A percentile compares a stretch with the other conserved stretches of the same genome.
Conservation (phyloP, 768 basidiomycete genomes). For the Thelephora aurantiotincta region DNA sequence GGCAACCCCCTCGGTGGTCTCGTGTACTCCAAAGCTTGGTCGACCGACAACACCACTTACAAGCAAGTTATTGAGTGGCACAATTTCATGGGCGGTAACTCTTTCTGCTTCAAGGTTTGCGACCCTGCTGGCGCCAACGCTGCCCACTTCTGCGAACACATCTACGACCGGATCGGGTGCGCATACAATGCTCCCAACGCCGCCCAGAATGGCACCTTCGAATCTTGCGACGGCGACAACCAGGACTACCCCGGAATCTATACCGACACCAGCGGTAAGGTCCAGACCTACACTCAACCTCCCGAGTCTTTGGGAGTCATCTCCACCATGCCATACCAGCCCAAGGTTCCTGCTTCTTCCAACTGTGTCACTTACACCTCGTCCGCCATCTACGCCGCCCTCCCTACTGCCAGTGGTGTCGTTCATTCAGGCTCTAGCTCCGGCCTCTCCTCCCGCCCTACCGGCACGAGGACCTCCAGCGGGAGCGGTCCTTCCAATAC, state of each 20-base stretch:
- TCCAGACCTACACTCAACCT: slow-evolving; percentile 31
- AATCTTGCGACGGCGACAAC: slow-evolving; percentile 51
- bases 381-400: slow-evolving; percentile 19
- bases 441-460: slow-evolving; percentile 4
- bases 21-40: background rate
- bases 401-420: slow-evolving; percentile 5
- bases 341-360: slow-evolving; percentile 25
- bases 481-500: slow-evolving; percentile 5
- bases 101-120: slow-evolving; percentile 65
- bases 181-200: slow-evolving; percentile 56
- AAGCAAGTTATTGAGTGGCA: slow-evolving; percentile 57
- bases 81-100: slow-evolving; percentile 53
- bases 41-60: slow-evolving; percentile 26
- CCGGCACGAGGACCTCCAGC: slow-evolving; percentile 2
- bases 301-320: slow-evolving; percentile 32
- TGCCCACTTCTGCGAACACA: slow-evolving; percentile 50
- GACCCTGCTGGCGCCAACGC: slow-evolving; percentile 40
- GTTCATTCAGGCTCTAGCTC: slow-evolving; percentile 5
- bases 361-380: slow-evolving; percentile 27
- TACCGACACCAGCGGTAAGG: slow-evolving; percentile 21
- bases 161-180: slow-evolving; percentile 65
- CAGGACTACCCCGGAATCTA: slow-evolving; percentile 45
- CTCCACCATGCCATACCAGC: slow-evolving; percentile 27
- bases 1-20: slow-evolving; percentile 7
- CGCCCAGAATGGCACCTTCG: slow-evolving; percentile 45